Evolutionary conservation across 805 yeast species (phyloP).

Genomic region (Monosporozyma aerobia): DNA sequence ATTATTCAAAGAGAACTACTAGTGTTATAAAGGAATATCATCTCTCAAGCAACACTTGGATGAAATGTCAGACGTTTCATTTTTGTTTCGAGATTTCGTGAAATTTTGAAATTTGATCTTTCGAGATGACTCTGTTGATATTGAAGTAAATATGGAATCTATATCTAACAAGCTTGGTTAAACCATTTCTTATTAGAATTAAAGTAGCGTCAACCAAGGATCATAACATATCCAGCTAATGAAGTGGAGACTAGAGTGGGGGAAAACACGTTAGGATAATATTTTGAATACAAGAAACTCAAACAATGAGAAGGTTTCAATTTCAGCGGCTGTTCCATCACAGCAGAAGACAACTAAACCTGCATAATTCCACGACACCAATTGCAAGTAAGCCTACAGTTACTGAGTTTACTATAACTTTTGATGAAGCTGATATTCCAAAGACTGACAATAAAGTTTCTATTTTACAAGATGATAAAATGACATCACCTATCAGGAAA

Average conservation of each 20-base stretch:
- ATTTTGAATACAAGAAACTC: neutral
- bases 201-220: neutral
- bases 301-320: neutral
- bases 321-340: neutral
- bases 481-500: neutral
- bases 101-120: neutral
- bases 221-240: neutral
- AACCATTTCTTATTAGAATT: neutral
- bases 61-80: neutral
- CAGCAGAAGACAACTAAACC: neutral
- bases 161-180: neutral
- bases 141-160: neutral
- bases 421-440: neutral
- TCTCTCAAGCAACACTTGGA: neutral
- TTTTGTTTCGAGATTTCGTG: neutral
- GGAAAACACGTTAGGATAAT: neutral
- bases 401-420: neutral
- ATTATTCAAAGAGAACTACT: neutral
- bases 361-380: neutral
- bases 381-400: neutral
- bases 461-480: neutral
- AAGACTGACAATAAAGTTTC: neutral
- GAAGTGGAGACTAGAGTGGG: neutral
- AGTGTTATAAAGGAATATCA: neutral
- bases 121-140: neutral